phyloP scores from a whole-genome alignment of 768 basidiomycete genomes.

The Phylloporus sp. region DNA sequence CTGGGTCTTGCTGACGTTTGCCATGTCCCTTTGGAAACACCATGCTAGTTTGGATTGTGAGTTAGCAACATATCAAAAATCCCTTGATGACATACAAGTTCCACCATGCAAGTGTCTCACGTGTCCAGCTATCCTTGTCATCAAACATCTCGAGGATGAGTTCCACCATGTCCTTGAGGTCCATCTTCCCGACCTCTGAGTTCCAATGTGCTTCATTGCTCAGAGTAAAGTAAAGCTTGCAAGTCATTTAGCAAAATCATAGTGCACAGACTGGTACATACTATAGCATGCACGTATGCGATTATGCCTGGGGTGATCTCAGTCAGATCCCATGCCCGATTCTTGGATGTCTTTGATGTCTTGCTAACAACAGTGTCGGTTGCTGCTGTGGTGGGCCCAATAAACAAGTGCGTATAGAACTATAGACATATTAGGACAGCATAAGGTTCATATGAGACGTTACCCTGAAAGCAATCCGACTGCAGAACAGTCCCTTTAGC shows the following conservation, averaged over 20 bases:
- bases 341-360: neutral
- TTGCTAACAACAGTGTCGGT: neutral
- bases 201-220: neutral
- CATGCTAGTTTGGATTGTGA: neutral
- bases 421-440: neutral
- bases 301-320: neutral
- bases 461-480: neutral
- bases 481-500: neutral
- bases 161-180: neutral
- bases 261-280: neutral
- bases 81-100: neutral
- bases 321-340: neutral
- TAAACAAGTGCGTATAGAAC: slow-evolving; percentile 1
- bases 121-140: neutral
- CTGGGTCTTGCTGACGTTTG: no score
- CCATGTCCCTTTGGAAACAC: neutral
- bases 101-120: neutral
- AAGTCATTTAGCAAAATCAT: neutral
- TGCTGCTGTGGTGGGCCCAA: neutral
- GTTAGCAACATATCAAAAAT: neutral
- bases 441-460: neutral
- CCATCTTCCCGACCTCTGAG: neutral
- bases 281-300: neutral
- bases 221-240: slow-evolving; percentile 1
- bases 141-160: slow-evolving; percentile 22